Base-by-base conservation (phyloP, 73 alveolate genomes). In the Paraurostyla sp. region DNA sequence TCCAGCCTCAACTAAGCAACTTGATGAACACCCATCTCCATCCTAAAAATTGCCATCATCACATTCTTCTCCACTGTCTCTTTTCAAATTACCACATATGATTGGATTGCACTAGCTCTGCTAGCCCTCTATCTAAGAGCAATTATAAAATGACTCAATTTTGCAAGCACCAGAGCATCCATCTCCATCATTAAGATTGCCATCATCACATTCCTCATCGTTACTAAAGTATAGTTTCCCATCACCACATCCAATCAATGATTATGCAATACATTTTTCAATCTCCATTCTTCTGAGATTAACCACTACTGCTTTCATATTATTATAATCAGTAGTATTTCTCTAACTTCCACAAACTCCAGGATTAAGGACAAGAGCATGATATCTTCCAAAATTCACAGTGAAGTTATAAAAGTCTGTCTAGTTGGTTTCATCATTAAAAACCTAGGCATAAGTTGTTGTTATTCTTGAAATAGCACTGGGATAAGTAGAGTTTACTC, bases 41-140 rank as follows among this genome's bases (percentile, higher is more conserved):
- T 88, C 86, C 6, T 59, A 30, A n/a, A 52, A 40, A 88, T 88
- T 88, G 43, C 94, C 91, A 81, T 88, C 94, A 88, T 88, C 94
- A 63, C 94, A 88, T 38, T 36, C 29, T 62, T 88, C 94, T 30
- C 87, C 91, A 56, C 88, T 63, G 36, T 88, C 38, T 38, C 40
- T 18, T 23, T 46, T 80, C 25, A 87, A 87, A 82, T 88, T 81
- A 15, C 94, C 92, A 80, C 94, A 88, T 6, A 73, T 45, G 4
- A 73, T 16, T 23, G 87, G 73, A 6, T 27, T 43, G 50, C 87
- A 73, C 16, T 22, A 45, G 29, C 87, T 73, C 71, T 43, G 6
- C 9, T 40, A 48, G 9, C 87, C 87, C 46, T 73, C 87, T 3
- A 73, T 71, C 57, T 42, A 18, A 0, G 87, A 43, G 49, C 87